phyloP scores from a whole-genome alignment of 352 stramenopile genomes.

The Globisporangium nunn region DNA sequence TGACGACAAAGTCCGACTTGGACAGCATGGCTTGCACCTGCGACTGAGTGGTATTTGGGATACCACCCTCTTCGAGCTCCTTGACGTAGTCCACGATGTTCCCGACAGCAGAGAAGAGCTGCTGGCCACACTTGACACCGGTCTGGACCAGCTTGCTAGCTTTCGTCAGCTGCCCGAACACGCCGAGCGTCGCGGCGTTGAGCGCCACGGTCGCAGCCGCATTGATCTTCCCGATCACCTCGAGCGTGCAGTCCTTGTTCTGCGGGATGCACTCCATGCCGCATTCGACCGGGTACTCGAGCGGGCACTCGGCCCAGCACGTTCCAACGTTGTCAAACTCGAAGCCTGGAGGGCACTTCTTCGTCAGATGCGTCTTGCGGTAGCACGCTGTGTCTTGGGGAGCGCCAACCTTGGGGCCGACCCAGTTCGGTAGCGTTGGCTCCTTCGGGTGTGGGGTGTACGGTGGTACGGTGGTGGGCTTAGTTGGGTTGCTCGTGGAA shows the following conservation, averaged over 20 bases:
- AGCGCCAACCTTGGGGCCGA: constrained; percentile 13
- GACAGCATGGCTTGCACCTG: constrained; percentile 39
- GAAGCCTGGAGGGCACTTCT: constrained; percentile 12
- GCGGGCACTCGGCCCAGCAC: constrained; percentile 65
- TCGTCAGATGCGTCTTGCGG: constrained; percentile 16
- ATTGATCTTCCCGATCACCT: constrained; percentile 42
- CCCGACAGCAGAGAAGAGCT: constrained; percentile 37
- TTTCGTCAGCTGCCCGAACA: constrained; percentile 38
- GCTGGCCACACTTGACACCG: constrained; percentile 35
- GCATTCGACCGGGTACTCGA: constrained; percentile 70
- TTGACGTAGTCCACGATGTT: constrained; percentile 36
- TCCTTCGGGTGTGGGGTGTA: constrained; percentile 19
- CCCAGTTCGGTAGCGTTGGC: constrained; percentile 16
- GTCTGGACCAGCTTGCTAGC: constrained; percentile 36
- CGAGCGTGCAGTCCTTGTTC: constrained; percentile 46
- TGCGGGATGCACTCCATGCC: constrained; percentile 54
- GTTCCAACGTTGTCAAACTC: constrained; percentile 16
- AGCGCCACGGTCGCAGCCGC: constrained; percentile 40
- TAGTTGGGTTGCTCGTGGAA: too few relatives aligned
- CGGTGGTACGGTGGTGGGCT: neutral
- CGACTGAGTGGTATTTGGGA: constrained; percentile 35
- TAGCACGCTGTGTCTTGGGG: constrained; percentile 16
- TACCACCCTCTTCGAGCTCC: constrained; percentile 19
- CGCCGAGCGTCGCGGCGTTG: constrained; percentile 38
- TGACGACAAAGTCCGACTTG: constrained; percentile 49